Conservation (phyloP, 306 rosid genomes). For the Abrus pulchellus region DNA sequence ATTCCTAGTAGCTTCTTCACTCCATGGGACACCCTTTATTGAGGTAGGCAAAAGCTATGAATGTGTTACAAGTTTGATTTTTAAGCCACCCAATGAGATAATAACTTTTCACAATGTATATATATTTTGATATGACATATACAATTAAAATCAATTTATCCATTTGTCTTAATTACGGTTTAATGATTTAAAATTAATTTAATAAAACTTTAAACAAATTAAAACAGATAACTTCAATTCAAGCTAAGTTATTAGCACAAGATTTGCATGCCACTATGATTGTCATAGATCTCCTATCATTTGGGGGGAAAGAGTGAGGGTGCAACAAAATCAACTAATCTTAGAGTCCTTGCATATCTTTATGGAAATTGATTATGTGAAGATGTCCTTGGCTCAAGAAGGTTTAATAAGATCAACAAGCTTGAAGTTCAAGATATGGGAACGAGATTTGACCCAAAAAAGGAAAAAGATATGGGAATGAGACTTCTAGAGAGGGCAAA, state of each 20-base stretch:
- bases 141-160: background rate
- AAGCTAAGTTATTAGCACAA: background rate
- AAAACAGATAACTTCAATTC: background rate
- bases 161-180: background rate
- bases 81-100: background rate
- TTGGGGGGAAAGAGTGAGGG: background rate
- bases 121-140: background rate
- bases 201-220: background rate
- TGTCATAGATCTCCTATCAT: conserved; percentile 1
- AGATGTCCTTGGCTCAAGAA: conserved; percentile 2
- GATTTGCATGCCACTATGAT: background rate
- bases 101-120: background rate
- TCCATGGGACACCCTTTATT: background rate
- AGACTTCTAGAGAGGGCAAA: conserved; percentile 1
- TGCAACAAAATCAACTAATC: background rate
- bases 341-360: background rate
- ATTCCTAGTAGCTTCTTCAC: background rate
- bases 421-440: background rate
- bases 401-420: background rate
- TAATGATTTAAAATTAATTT: background rate
- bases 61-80: background rate
- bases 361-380: conserved; percentile 4
- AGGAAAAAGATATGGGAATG: background rate
- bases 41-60: background rate
- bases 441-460: background rate